Percentiles rank a stretch among this genome's conserved stretches.
These are phyloP conservation scores for Colletotrichum shisoi DNA, from an alignment of 2,329 filamentous ascomycete genomes.

Conservation along the genomic window DNA sequence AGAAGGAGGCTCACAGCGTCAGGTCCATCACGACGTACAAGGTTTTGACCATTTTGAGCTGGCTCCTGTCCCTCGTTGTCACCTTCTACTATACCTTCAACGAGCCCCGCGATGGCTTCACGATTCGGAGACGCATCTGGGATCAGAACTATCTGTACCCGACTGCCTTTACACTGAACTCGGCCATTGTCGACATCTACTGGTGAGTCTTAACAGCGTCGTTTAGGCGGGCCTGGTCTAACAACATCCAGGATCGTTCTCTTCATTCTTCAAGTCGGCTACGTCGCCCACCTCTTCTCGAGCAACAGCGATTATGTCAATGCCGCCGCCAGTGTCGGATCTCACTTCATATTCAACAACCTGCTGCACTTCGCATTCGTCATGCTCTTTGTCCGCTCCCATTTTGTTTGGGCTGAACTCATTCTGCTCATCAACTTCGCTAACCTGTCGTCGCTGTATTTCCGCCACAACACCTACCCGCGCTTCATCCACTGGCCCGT, in stretches of 20 bases:
- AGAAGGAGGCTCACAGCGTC: slow-evolving; percentile 70
- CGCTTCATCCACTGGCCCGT: slow-evolving; percentile 79
- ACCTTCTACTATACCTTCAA: slow-evolving; percentile 78
- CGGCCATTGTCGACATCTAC: slow-evolving; percentile 72
- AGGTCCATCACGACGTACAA: slow-evolving; percentile 76
- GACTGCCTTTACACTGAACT: slow-evolving; percentile 80
- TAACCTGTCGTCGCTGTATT: slow-evolving; percentile 81
- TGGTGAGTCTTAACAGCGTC: slow-evolving; percentile 62
- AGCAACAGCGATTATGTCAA: slow-evolving; percentile 68
- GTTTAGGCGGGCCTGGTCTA: neutral
- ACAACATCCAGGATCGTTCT: slow-evolving; percentile 67
- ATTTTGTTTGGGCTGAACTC: slow-evolving; percentile 79
- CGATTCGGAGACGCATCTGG: slow-evolving; percentile 73
- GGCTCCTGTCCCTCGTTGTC: slow-evolving; percentile 75
- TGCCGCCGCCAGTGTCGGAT: slow-evolving; percentile 77
- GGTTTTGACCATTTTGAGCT: slow-evolving; percentile 75
- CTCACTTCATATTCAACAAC: slow-evolving; percentile 87
- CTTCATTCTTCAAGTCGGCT: slow-evolving; percentile 77
- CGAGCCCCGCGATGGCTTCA: slow-evolving; percentile 68
- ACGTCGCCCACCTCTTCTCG: slow-evolving; percentile 79
- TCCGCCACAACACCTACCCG: slow-evolving; percentile 76
- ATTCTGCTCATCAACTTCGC: slow-evolving; percentile 81
- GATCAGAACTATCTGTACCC: slow-evolving; percentile 71
- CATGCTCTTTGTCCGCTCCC: slow-evolving; percentile 79
- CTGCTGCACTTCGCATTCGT: slow-evolving; percentile 82